Evolutionary conservation across 2,329 filamentous ascomycete genomes (phyloP), one percentile per base, ranked within the genome.

Genomic region (Talaromyces sp.): DNA sequence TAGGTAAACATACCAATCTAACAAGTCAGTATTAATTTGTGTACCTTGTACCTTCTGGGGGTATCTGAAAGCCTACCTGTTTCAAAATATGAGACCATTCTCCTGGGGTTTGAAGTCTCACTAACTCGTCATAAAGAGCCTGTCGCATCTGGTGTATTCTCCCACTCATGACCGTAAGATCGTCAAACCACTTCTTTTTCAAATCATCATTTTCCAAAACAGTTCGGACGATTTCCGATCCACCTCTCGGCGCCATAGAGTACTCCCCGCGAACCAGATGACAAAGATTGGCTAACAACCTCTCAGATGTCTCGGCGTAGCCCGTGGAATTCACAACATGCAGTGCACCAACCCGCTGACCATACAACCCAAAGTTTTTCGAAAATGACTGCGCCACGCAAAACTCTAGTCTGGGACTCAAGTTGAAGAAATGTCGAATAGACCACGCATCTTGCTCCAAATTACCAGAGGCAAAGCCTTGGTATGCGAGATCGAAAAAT

Each of bases 401-500:
- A 20, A 60, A 56, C 13, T 63, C 60, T 5, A 58, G 24, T 9
- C 16, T 8, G 9, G 30, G 14, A 22, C 91, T 86, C 9, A 14
- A 40, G n/a, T 19, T 29, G 63, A 95, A 82, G 69, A 97, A 97
- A 80, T 96, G 88, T 60, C 90, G 88, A 56, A 97, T 86, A 11
- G 92, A 90, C 80, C 86, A 91, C 57, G 89, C 90, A 70, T 97
- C 93, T 52, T 86, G 84, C 62, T 84, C 83, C 27, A 95, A 83
- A 69, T 93, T 86, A 45, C 94, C 93, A 3, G 93, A 94, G 1
- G 93, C 93, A 70, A 97, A 97, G 35, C 93, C 94, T 76, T 97
- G 93, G 80, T 97, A 97, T 50, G 93, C 93, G 54, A 86, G 90
- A 80, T 97, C 93, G 76, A 97, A 97, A 82, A 97, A 97, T 63